These are phyloP conservation scores for Trichoderma sp. DNA, from an alignment of 2,329 filamentous ascomycete species.

Conservation along the genomic window DNA sequence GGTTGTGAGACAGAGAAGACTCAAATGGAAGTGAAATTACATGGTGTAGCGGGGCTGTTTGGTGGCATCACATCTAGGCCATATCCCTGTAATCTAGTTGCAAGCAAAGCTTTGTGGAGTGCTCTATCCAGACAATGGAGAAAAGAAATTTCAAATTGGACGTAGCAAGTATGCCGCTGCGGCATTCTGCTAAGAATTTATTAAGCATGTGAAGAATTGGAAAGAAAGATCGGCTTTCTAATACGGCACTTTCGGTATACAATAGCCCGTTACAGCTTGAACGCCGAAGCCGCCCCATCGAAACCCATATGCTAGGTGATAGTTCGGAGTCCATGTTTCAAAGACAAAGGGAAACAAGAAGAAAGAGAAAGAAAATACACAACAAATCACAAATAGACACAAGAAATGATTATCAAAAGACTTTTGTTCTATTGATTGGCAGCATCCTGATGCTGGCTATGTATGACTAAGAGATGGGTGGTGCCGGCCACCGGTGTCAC, in stretches of 20 bases:
- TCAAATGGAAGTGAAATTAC: neutral
- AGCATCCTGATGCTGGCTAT: slow-evolving; percentile 10
- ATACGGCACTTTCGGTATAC: neutral
- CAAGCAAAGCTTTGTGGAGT: neutral
- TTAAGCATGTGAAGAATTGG: neutral
- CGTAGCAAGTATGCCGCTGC: neutral
- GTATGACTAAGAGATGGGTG: slow-evolving; percentile 3
- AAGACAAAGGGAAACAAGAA: neutral
- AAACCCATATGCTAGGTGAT: neutral
- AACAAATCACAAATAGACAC: neutral
- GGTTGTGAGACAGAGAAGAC: neutral
- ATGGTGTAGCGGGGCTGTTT: neutral
- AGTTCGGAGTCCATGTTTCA: neutral
- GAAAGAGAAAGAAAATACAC: neutral
- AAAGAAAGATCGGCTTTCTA: neutral
- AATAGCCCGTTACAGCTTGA: neutral
- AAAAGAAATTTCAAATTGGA: neutral
- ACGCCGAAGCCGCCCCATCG: neutral
- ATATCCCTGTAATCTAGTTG: neutral
- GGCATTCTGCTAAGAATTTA: neutral
- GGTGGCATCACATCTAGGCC: neutral
- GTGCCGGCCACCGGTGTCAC: slow-evolving; percentile 19
- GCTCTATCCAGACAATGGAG: neutral
- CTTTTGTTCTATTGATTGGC: neutral
- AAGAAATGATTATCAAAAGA: neutral